Evolutionary conservation across 2,329 filamentous ascomycete genomes (phyloP).

Genomic region (Colletotrichum lupini): DNA sequence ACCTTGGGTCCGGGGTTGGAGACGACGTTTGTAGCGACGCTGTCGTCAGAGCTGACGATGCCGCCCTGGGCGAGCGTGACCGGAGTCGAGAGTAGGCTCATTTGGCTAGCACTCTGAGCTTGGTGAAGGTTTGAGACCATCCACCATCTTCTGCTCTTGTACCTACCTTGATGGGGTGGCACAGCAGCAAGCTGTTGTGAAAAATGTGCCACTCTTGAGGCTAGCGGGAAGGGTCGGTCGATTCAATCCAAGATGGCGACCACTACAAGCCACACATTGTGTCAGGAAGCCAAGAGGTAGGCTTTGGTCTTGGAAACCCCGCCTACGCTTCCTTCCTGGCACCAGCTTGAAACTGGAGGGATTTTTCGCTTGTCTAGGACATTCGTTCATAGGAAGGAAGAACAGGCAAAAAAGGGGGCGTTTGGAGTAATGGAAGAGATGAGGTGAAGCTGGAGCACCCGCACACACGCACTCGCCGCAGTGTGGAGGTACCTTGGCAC

Average conservation of each 20-base stretch:
- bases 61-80: neutral
- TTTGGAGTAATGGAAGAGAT: neutral
- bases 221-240: neutral
- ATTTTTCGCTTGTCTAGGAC: neutral
- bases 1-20: conserved; percentile 4
- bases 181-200: conserved; percentile 6
- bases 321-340: neutral
- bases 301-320: neutral
- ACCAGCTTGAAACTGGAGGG: neutral
- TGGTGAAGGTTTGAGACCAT: neutral
- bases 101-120: neutral
- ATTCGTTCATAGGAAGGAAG: neutral
- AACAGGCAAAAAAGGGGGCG: neutral
- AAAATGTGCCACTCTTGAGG: neutral
- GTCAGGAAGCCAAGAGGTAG: neutral
- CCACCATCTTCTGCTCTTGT: neutral
- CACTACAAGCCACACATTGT: neutral
- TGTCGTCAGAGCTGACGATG: conserved; percentile 33
- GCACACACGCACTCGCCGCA: conserved; percentile 7
- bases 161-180: conserved; percentile 21
- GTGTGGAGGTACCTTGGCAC: conserved; percentile 15
- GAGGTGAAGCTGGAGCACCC: conserved; percentile 20
- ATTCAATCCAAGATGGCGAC: neutral
- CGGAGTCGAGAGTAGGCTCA: neutral
- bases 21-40: conserved; percentile 7